phyloP scores from a whole-genome alignment of 352 stramenopile species.

The Thalassiosira livingstoniorum region DNA sequence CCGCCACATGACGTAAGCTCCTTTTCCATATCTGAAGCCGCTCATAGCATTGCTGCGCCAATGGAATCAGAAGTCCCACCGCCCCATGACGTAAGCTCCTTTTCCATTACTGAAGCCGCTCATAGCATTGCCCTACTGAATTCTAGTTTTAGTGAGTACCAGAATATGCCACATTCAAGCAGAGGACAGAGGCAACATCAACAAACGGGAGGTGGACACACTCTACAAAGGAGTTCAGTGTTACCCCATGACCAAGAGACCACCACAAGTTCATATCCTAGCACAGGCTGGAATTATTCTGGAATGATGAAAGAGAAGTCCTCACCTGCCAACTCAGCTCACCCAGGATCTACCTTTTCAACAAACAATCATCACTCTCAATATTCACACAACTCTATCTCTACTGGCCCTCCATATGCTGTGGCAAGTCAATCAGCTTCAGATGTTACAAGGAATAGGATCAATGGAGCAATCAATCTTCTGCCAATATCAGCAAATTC shows the following conservation, averaged over 20 bases:
- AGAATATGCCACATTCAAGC: not conserved
- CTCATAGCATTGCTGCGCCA: slow-evolving; percentile 3
- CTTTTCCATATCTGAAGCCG: slow-evolving; percentile 12
- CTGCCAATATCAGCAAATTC: no score
- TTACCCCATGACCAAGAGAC: not conserved
- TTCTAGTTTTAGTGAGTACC: not conserved
- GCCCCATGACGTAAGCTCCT: not conserved
- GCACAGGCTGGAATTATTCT: not conserved
- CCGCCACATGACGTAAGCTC: not conserved
- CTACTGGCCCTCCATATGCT: no score
- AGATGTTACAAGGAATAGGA: no score
- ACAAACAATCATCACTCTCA: not conserved
- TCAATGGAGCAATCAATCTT: no score
- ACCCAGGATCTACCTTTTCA: not conserved
- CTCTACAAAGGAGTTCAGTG: not conserved
- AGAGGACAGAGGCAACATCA: not conserved
- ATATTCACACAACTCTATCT: not conserved
- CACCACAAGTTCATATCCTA: not conserved
- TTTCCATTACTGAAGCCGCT: not conserved
- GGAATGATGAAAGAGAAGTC: not conserved
- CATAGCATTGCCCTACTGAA: slow-evolving; percentile 3
- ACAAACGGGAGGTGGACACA: not conserved
- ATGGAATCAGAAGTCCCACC: slow-evolving; percentile 8
- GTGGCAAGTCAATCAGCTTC: no score
- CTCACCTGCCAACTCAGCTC: not conserved